These are phyloP conservation scores for Colletotrichum sp. DNA, from an alignment of 2,329 filamentous ascomycete genomes.

Conservation along the genomic window DNA sequence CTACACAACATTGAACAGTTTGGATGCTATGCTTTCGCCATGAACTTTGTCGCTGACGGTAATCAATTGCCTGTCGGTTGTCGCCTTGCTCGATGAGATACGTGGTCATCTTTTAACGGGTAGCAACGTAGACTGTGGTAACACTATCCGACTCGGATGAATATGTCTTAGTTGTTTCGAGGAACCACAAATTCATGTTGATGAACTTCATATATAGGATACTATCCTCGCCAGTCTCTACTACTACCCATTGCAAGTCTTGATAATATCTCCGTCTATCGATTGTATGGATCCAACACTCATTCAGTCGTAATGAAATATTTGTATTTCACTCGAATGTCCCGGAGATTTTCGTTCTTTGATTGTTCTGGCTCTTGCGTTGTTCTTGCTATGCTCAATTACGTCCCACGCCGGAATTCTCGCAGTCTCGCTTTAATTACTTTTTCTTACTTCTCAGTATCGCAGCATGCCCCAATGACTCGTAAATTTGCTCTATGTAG, in stretches of 20 bases:
- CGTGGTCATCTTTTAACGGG: not conserved
- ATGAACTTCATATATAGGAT: not conserved
- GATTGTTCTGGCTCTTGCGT: not conserved
- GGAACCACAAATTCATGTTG: not conserved
- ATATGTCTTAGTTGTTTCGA: not conserved
- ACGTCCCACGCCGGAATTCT: not conserved
- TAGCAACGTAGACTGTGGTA: accelerated
- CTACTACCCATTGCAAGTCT: not conserved
- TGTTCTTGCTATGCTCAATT: not conserved
- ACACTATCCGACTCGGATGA: not conserved
- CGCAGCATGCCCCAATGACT: not conserved
- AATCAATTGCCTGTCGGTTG: not conserved
- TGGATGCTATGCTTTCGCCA: not conserved
- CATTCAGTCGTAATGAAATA: not conserved
- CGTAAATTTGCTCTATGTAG: accelerated
- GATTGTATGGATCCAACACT: not conserved
- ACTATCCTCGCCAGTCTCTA: not conserved
- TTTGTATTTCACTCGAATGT: not conserved
- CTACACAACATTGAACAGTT: not conserved
- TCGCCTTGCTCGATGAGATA: not conserved
- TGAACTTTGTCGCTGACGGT: not conserved
- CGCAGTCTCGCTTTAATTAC: not conserved
- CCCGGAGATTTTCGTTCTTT: not conserved
- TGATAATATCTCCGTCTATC: not conserved
- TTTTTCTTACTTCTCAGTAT: not conserved